Percentiles rank a stretch among this genome's conserved stretches.
Conservation (phyloP, 331 rosid species). For the Malus hybrid region DNA sequence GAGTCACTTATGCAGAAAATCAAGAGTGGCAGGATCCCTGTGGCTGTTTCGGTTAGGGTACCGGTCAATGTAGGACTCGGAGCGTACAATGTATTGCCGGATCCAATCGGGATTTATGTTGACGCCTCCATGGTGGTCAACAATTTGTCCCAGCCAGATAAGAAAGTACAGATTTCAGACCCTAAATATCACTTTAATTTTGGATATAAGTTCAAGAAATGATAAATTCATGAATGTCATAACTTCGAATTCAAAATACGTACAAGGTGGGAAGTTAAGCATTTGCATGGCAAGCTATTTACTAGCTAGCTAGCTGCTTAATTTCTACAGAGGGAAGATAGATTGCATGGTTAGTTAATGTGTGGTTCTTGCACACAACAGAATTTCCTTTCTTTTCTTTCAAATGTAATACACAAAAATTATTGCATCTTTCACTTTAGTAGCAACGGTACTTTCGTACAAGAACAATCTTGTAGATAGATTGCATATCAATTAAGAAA, state of each 20-base stretch:
- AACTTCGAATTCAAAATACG: background rate
- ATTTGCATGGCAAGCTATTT: background rate
- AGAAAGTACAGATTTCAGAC: slow-evolving; percentile 34
- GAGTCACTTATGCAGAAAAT: slow-evolving; percentile 19
- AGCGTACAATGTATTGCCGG: background rate
- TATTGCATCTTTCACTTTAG: too few species aligned
- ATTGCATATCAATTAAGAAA: background rate
- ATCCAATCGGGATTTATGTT: slow-evolving; percentile 13
- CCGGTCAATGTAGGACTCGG: slow-evolving; percentile 35
- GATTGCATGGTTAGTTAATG: background rate
- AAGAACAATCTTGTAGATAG: too few species aligned
- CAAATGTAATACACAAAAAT: background rate
- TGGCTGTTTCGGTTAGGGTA: slow-evolving; percentile 30
- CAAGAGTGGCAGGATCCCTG: slow-evolving; percentile 31
- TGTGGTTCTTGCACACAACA: background rate
- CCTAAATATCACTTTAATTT: background rate
- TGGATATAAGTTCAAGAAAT: background rate
- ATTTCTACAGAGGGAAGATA: background rate
- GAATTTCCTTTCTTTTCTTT: background rate
- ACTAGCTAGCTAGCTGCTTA: background rate
- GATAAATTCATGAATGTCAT: background rate
- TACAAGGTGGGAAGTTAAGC: background rate
- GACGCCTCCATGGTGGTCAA: slow-evolving; percentile 51
- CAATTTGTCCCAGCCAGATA: slow-evolving; percentile 22
- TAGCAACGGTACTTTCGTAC: too few species aligned